phyloP scores from a whole-genome alignment of 805 yeast genomes.

The Pichia scutulata region DNA sequence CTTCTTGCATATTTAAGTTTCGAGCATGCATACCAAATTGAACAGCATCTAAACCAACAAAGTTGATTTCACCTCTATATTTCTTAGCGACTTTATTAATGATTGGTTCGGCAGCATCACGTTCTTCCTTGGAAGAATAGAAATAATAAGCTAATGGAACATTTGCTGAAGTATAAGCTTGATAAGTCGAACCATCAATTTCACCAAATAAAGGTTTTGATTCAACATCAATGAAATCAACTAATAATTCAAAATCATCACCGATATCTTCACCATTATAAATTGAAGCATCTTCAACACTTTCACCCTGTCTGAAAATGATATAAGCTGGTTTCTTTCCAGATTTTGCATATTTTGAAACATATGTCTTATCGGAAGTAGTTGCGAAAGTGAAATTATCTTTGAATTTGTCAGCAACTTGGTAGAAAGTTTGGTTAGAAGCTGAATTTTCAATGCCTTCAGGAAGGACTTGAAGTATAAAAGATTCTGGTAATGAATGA shows the following conservation, averaged over 20 bases:
- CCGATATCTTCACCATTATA: conserved; percentile 31
- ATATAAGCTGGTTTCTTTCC: conserved; percentile 34
- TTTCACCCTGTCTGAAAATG: conserved; percentile 40
- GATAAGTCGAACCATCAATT: conserved; percentile 72
- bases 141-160: conserved; percentile 86
- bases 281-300: conserved; percentile 42
- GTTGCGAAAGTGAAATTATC: conserved; percentile 58
- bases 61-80: conserved; percentile 72
- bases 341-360: conserved; percentile 29
- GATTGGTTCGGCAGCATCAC: conserved; percentile 42
- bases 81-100: conserved; percentile 62
- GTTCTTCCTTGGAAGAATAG: conserved; percentile 63
- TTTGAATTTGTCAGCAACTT: conserved; percentile 56
- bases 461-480: conserved; percentile 47
- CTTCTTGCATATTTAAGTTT: conserved; percentile 73
- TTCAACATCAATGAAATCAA: conserved; percentile 49
- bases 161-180: conserved; percentile 60
- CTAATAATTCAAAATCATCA: conserved; percentile 31
- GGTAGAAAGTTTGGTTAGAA: conserved; percentile 50
- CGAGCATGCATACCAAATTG: conserved; percentile 81
- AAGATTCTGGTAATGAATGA: conserved; percentile 37
- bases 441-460: conserved; percentile 22
- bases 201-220: conserved; percentile 82
- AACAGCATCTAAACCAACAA: conserved; percentile 82
- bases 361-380: conserved; percentile 30